Percentiles rank a stretch among this genome's conserved stretches.
Evolutionary conservation across 2,329 filamentous ascomycete genomes (phyloP).

Genomic region (Sclerotinia borealis): DNA sequence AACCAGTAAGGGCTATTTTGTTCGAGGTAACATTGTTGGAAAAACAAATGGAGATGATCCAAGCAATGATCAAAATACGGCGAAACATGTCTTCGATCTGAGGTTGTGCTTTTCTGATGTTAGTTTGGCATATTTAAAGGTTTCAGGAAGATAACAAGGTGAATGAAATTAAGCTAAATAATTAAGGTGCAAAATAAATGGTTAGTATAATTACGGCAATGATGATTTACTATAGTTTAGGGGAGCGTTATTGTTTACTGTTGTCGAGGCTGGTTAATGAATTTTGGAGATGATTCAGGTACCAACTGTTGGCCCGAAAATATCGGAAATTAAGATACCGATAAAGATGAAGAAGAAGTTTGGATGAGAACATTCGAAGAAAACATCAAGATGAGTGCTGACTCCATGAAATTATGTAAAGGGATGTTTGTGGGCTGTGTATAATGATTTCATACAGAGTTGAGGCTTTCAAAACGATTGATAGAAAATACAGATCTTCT

Average conservation of each 20-base stretch:
- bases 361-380: neutral
- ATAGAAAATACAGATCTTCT: neutral
- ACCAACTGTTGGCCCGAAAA: neutral
- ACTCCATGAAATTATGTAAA: neutral
- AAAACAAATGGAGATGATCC: neutral
- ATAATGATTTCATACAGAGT: neutral
- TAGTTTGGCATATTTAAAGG: neutral
- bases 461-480: neutral
- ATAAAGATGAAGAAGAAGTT: neutral
- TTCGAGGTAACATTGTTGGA: neutral
- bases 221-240: neutral
- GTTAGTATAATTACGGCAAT: neutral
- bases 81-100: constrained; percentile 1
- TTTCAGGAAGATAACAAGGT: neutral
- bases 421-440: too few relatives aligned
- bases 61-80: neutral
- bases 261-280: neutral
- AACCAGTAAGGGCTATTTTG: neutral
- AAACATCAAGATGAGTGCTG: neutral
- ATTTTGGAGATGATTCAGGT: neutral
- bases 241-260: neutral
- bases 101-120: neutral
- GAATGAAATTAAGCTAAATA: neutral
- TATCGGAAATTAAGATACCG: neutral
- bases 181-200: neutral